Conservation (phyloP, 208 protist genomes). For the Leishmania amazonensis region DNA sequence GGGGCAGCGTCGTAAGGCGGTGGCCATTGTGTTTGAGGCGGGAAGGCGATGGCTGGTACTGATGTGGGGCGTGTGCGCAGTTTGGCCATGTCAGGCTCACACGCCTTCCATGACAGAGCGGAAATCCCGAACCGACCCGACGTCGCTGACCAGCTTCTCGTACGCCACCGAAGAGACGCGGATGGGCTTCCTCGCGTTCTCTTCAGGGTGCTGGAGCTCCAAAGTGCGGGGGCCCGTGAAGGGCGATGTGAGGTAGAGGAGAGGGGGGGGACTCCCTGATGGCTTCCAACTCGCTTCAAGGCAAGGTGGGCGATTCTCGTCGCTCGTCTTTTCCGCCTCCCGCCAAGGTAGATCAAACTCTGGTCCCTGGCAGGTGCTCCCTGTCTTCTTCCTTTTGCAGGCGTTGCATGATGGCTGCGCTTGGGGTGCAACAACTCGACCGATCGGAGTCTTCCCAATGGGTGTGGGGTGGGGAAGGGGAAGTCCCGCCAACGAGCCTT, state of each 20-base stretch:
- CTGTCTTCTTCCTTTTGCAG: too few relatives aligned
- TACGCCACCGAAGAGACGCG: not conserved
- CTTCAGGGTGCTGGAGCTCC: not conserved
- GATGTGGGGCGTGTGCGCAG: not conserved
- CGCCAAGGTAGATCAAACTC: too few relatives aligned
- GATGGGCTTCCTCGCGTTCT: not conserved
- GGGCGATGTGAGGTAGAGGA: not conserved
- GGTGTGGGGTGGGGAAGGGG: too few relatives aligned
- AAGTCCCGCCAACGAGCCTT: not conserved
- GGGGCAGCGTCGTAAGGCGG: not conserved
- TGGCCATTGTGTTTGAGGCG: too few relatives aligned
- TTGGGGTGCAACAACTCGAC: not conserved
- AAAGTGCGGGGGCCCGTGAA: not conserved
- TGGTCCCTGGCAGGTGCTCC: too few relatives aligned
- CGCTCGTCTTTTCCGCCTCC: too few relatives aligned
- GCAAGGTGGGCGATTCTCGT: too few relatives aligned
- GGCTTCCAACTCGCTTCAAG: too few relatives aligned
- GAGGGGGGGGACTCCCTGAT: too few relatives aligned
- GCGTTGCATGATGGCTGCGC: not conserved
- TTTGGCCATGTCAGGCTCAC: not conserved
- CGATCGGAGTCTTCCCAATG: too few relatives aligned
- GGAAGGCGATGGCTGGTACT: not conserved
- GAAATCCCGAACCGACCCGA: not conserved
- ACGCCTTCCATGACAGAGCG: not conserved
- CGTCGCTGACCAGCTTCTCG: not conserved